phyloP scores from a whole-genome alignment of 495 filamentous ascomycete species.

The Hypoxylon cercidicola region DNA sequence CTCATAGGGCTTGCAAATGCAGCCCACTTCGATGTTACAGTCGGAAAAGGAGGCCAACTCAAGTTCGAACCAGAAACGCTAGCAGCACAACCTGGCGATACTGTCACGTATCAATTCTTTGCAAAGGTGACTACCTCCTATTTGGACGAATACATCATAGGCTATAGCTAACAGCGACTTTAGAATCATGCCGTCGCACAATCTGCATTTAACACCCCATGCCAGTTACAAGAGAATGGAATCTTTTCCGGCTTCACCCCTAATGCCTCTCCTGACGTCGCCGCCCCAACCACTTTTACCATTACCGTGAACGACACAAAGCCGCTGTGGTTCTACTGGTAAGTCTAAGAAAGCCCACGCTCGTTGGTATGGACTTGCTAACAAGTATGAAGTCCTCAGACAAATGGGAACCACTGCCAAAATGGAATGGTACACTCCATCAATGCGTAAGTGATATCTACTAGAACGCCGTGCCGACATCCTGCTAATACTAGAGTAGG shows the following conservation, averaged over 20 bases:
- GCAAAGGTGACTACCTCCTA: slow-evolving; percentile 48
- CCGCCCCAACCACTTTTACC: slow-evolving; percentile 59
- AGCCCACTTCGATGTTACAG: slow-evolving; percentile 47
- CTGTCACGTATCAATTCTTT: slow-evolving; percentile 70
- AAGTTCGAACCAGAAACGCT: slow-evolving; percentile 50
- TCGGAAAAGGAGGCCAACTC: slow-evolving; percentile 51
- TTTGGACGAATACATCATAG: not conserved
- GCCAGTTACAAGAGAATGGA: slow-evolving; percentile 59
- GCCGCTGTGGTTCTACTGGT: slow-evolving; percentile 71
- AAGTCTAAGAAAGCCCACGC: not conserved
- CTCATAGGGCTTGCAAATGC: slow-evolving; percentile 44
- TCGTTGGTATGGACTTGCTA: slow-evolving; percentile 1
- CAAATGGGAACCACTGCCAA: slow-evolving; percentile 54
- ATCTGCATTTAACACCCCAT: slow-evolving; percentile 67
- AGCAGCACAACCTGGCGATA: slow-evolving; percentile 52
- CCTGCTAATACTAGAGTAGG: slow-evolving; percentile 36
- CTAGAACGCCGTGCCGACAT: not conserved
- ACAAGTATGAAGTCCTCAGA: slow-evolving; percentile 42
- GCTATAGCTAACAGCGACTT: slow-evolving; percentile 3
- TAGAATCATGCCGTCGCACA: slow-evolving; percentile 70
- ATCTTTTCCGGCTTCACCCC: slow-evolving; percentile 64
- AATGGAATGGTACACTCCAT: slow-evolving; percentile 54
- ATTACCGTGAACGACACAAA: slow-evolving; percentile 67
- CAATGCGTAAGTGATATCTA: slow-evolving; percentile 47
- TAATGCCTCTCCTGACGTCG: slow-evolving; percentile 42